phyloP scores from a whole-genome alignment of 2,329 filamentous ascomycete species.

The Ceratocystis huliohia region DNA sequence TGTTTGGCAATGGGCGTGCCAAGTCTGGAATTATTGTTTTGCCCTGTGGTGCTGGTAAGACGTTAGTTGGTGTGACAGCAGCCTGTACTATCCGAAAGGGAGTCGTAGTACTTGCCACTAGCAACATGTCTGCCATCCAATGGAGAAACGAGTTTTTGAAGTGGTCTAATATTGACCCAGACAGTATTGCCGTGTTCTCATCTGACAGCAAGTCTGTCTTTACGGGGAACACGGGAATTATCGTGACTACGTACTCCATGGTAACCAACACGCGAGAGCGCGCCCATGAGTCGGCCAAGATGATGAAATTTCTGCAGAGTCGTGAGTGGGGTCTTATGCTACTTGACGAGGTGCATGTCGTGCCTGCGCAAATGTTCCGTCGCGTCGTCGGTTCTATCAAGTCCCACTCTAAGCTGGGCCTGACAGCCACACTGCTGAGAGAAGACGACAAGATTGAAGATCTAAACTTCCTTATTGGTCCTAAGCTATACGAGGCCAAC shows the following conservation, averaged over 20 bases:
- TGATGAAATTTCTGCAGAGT: conserved; percentile 84
- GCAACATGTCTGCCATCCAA: conserved; percentile 94
- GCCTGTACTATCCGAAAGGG: conserved; percentile 97
- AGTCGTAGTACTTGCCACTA: conserved; percentile 87
- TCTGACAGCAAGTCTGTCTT: conserved; percentile 84
- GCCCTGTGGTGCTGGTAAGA: conserved; percentile 94
- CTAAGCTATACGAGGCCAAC: conserved; percentile 95
- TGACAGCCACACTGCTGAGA: conserved; percentile 85
- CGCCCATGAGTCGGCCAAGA: conserved; percentile 86
- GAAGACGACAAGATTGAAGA: conserved; percentile 98
- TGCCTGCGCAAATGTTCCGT: conserved; percentile 90
- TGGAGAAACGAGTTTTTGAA: conserved; percentile 95
- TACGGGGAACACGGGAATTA: conserved; percentile 80
- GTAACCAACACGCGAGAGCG: conserved; percentile 81
- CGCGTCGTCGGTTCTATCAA: conserved; percentile 89
- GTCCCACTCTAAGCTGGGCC: conserved; percentile 83
- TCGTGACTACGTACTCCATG: conserved; percentile 98
- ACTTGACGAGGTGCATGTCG: conserved; percentile 93
- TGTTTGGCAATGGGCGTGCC: conserved; percentile 96
- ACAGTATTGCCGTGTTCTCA: conserved; percentile 89
- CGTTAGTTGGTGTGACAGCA: conserved; percentile 92
- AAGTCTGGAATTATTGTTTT: conserved; percentile 96
- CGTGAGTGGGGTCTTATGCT: conserved; percentile 97
- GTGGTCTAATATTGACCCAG: conserved; percentile 89
- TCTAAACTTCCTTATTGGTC: conserved; percentile 92